These are phyloP conservation scores for Dioscorea dumetorum DNA, from an alignment of 106 monocot species.

Conservation along the genomic window DNA sequence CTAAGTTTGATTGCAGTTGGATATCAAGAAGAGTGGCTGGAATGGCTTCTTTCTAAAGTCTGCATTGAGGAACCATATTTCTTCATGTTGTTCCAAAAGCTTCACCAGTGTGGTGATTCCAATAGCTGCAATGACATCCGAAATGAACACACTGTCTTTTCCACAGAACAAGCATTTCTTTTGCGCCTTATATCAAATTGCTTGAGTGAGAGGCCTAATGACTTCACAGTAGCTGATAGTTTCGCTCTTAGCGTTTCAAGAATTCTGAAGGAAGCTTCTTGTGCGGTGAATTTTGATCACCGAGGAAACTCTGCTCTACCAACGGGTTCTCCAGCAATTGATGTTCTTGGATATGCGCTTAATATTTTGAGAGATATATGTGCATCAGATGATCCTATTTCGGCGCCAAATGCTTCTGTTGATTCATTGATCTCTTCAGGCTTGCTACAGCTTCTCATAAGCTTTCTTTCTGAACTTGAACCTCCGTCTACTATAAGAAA, in stretches of 20 bases:
- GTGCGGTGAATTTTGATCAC: slow-evolving; percentile 37
- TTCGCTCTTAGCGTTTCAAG: slow-evolving; percentile 38
- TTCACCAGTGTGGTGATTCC: slow-evolving; percentile 12
- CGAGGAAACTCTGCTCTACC: slow-evolving; percentile 47
- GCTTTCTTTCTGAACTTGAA: slow-evolving; percentile 57
- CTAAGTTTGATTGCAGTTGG: slow-evolving; percentile 36
- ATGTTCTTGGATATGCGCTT: slow-evolving; percentile 72
- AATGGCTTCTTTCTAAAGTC: slow-evolving; percentile 55
- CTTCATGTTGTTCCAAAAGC: slow-evolving; percentile 27
- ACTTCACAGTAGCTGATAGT: slow-evolving; percentile 28
- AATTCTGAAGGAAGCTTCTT: slow-evolving; percentile 36
- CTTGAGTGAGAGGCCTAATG: slow-evolving; percentile 40
- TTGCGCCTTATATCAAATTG: slow-evolving; percentile 46
- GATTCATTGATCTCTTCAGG: slow-evolving; percentile 40
- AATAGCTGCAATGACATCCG: background rate
- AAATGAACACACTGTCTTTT: slow-evolving; percentile 9
- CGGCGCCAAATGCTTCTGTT: background rate
- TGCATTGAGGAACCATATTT: slow-evolving; percentile 67
- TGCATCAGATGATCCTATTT: slow-evolving; percentile 33
- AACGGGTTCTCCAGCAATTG: slow-evolving; percentile 42
- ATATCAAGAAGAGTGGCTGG: slow-evolving; percentile 65
- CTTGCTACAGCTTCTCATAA: slow-evolving; percentile 39
- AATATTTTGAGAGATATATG: slow-evolving; percentile 66
- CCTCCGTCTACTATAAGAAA: slow-evolving; percentile 59
- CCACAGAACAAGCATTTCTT: slow-evolving; percentile 59